Evolutionary conservation across 129 eudicot species (phyloP), one percentile per base, ranked within the genome.

Genomic region (Centaurea solstitialis): DNA sequence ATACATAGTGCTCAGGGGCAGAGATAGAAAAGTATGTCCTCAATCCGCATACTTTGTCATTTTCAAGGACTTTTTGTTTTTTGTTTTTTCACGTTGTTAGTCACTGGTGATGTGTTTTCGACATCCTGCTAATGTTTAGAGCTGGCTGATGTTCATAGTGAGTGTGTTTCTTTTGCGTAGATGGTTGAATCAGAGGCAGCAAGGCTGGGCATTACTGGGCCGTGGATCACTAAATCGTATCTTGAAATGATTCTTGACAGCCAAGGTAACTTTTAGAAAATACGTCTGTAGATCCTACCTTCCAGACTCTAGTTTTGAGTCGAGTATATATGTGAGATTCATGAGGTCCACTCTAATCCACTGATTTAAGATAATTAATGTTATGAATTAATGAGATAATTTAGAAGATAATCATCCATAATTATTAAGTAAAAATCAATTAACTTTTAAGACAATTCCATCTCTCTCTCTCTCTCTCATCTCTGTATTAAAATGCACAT

Each of bases 181-280:
- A 89, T 89, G 43, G 98, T 96, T 75, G 98, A 93, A 81, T 87
- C 89, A 40, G 98, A 93, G 85, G 94, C 98, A 76, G 80, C 88
- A 67, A 93, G 95, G 85, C 78, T 93, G 88, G 97, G 98, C 69
- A 82, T 96, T 40, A 84, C 72, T 75, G 93, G 98, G 47, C 97
- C 98, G 43, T 96, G 99, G 99, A 93, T 96, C 79, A 96, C 97
- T n/a, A 91, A 90, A 85, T 96, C 98, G 38, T 96, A 96, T 86
- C 97, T 96, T 35, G 99, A 96, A 88, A 79, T 96, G 95, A 91
- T 93, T 79, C 97, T 93, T 6, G 99, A 96, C 85, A 94, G 87
- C 70, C 85, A 86, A 90, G 99, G 99, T 94, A 82, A 18, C 85
- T 26, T 79, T 62, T 67, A 28, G 62, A n/a, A 21, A 45, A 30